phyloP scores from a whole-genome alignment of 768 basidiomycete genomes.

The Phaeotremella fagi region DNA sequence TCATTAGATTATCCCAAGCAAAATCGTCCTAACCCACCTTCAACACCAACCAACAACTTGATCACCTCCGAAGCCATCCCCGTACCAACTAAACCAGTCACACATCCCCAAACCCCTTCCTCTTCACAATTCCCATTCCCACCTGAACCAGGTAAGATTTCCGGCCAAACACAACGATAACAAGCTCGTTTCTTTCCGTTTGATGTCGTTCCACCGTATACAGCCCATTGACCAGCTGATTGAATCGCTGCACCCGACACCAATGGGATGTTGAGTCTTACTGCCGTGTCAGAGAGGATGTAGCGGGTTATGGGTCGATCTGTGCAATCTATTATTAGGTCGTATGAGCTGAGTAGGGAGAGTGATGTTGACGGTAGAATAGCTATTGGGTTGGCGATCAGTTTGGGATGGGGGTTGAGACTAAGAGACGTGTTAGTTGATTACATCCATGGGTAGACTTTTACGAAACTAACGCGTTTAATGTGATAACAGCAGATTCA shows the following conservation, averaged over 20 bases:
- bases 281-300: conserved; percentile 80
- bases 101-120: conserved; percentile 77
- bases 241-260: conserved; percentile 83
- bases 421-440: too few relatives aligned
- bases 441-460: too few relatives aligned
- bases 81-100: conserved; percentile 83
- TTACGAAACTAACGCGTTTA: conserved; percentile 59
- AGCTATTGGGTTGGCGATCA: conserved; percentile 57
- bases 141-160: conserved; percentile 58
- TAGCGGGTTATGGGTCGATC: conserved; percentile 91
- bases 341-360: conserved; percentile 59
- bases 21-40: conserved; percentile 42
- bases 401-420: conserved; percentile 64
- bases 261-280: conserved; percentile 69
- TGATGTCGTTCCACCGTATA: conserved; percentile 33
- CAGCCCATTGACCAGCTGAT: conserved; percentile 49
- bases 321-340: conserved; percentile 86
- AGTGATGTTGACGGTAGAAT: conserved; percentile 57
- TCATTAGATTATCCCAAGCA: not conserved
- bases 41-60: conserved; percentile 66
- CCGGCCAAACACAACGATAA: conserved; percentile 89
- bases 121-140: conserved; percentile 76
- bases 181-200: conserved; percentile 63
- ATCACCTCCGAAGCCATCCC: conserved; percentile 85
- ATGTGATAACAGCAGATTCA: conserved; percentile 67